phyloP scores from a whole-genome alignment of 2,329 filamentous ascomycete species.

The Oidium heveae region DNA sequence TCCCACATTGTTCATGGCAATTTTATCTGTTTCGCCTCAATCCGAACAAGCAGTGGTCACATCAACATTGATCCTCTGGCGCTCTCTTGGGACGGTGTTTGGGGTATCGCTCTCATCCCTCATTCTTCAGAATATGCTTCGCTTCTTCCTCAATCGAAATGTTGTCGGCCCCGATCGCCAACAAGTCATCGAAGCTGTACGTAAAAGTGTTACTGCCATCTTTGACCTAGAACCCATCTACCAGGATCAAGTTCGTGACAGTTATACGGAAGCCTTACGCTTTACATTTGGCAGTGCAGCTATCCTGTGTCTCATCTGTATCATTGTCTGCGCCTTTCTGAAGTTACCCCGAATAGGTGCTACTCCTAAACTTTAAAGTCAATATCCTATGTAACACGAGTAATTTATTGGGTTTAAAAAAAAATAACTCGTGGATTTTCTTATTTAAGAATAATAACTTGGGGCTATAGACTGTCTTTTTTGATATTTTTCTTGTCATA shows the following conservation, averaged over 20 bases:
- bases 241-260: constrained; percentile 26
- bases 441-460: too few species aligned
- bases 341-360: constrained; percentile 26
- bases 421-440: too few species aligned
- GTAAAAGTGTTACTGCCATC: constrained; percentile 29
- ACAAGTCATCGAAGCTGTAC: constrained; percentile 25
- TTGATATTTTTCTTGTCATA: too few species aligned
- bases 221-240: constrained; percentile 19
- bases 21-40: constrained; percentile 33
- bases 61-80: constrained; percentile 45
- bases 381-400: too few species aligned
- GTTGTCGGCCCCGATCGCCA: constrained; percentile 34
- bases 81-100: constrained; percentile 44
- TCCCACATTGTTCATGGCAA: constrained; percentile 34
- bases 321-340: constrained; percentile 24
- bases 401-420: too few species aligned
- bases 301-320: constrained; percentile 22
- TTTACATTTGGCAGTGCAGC: constrained; percentile 20
- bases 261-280: constrained; percentile 26
- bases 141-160: constrained; percentile 28
- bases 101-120: constrained; percentile 49
- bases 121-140: constrained; percentile 45
- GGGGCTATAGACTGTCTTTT: too few species aligned
- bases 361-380: constrained; percentile 1
- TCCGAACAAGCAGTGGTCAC: constrained; percentile 42